phyloP scores from a whole-genome alignment of 192 early-diverging fungal species.

The Backusella westeae region DNA sequence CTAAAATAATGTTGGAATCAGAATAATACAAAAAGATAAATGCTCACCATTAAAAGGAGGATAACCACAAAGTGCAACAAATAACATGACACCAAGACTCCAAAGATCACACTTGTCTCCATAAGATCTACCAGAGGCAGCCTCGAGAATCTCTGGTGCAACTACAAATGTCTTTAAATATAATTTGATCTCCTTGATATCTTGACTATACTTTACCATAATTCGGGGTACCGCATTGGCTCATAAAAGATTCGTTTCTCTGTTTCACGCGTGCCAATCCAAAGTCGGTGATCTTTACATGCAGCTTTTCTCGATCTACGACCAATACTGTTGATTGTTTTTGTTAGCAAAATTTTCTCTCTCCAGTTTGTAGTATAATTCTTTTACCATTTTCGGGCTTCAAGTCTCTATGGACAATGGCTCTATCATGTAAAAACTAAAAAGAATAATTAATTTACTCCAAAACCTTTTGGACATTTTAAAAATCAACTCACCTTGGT shows the following conservation, averaged over 20 bases:
- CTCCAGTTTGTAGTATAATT: too few species aligned
- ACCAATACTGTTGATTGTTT: conserved; percentile 27
- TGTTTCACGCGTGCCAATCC: conserved; percentile 71
- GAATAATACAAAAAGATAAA: too few species aligned
- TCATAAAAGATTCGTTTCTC: conserved; percentile 18
- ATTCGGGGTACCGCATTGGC: conserved; percentile 87
- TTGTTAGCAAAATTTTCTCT: too few species aligned
- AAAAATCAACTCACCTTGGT: conserved; percentile 43
- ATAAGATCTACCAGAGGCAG: neutral
- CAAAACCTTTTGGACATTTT: too few species aligned
- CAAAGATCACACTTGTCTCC: conserved; percentile 69
- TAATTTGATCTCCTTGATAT: too few species aligned
- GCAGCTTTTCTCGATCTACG: conserved; percentile 43
- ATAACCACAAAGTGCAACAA: conserved; percentile 87
- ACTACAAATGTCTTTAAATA: neutral
- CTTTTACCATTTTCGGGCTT: conserved; percentile 69
- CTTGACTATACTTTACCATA: conserved; percentile 43
- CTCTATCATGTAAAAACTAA: conserved; percentile 77
- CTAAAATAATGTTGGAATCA: neutral
- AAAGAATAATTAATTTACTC: neutral
- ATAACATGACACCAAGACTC: conserved; percentile 94
- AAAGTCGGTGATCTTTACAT: conserved; percentile 92
- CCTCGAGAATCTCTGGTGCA: conserved; percentile 11
- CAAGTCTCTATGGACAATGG: conserved; percentile 90
- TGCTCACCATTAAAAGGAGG: conserved; percentile 66